These are phyloP conservation scores for Mariannaea sp. DNA, from an alignment of 2,329 filamentous ascomycete genomes.

Conservation along the genomic window DNA sequence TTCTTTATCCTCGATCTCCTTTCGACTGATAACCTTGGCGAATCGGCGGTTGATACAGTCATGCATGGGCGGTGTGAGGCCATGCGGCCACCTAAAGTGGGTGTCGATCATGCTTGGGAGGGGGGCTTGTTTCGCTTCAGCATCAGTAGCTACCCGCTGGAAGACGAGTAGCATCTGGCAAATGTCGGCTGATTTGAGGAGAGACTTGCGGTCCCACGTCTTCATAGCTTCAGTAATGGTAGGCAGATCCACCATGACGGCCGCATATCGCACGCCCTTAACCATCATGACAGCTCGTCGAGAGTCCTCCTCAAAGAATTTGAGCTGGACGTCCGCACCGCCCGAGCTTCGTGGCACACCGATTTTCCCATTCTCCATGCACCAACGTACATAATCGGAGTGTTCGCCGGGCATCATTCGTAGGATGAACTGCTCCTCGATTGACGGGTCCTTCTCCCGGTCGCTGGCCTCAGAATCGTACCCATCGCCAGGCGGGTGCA, in stretches of 20 bases:
- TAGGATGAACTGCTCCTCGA: constrained; percentile 88
- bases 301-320: constrained; percentile 76
- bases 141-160: constrained; percentile 66
- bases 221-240: constrained; percentile 92
- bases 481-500: constrained; percentile 78
- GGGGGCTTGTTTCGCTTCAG: constrained; percentile 68
- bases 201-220: constrained; percentile 85
- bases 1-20: constrained; percentile 85
- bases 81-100: constrained; percentile 79
- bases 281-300: constrained; percentile 75
- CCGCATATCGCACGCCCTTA: constrained; percentile 73
- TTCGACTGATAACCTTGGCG: constrained; percentile 78
- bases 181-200: constrained; percentile 88
- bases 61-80: constrained; percentile 85
- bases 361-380: constrained; percentile 77
- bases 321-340: constrained; percentile 78
- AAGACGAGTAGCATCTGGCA: constrained; percentile 88
- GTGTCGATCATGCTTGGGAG: constrained; percentile 73
- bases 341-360: constrained; percentile 67
- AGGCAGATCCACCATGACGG: constrained; percentile 79
- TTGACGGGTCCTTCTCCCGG: constrained; percentile 81
- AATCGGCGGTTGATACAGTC: constrained; percentile 83
- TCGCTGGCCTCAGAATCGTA: constrained; percentile 98
- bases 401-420: constrained; percentile 87
- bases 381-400: constrained; percentile 78